Evolutionary conservation across 2,329 filamentous ascomycete genomes (phyloP).

Genomic region (Albophoma yamanashiensis): DNA sequence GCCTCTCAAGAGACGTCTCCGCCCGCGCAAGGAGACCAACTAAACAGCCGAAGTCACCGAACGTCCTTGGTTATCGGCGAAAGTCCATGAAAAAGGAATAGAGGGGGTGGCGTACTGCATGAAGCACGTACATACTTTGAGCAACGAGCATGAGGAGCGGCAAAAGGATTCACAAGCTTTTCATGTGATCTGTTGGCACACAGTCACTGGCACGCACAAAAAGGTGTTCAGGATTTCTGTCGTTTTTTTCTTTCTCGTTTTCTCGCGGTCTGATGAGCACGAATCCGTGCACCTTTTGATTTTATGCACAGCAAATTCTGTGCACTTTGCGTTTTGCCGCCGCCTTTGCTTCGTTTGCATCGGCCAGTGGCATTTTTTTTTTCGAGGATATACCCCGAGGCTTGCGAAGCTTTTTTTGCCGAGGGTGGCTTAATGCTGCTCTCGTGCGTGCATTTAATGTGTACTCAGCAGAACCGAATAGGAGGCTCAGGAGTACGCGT

Average conservation of each 20-base stretch:
- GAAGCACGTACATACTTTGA: not conserved
- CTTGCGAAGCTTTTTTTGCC: not conserved
- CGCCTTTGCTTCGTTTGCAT: not conserved
- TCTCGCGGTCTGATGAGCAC: not conserved
- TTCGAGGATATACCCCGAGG: not conserved
- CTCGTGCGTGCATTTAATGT: not conserved
- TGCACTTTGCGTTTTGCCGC: not conserved
- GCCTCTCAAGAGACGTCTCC: constrained; percentile 2
- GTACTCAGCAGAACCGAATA: not conserved
- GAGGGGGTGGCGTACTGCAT: not conserved
- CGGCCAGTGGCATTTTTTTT: not conserved
- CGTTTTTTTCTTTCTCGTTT: too few species aligned
- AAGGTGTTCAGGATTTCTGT: not conserved
- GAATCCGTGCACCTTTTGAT: not conserved
- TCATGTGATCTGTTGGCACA: not conserved
- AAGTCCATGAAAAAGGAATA: too few species aligned
- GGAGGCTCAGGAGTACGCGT: not conserved
- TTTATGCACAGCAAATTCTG: not conserved
- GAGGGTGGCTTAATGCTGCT: not conserved
- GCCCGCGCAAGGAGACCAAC: constrained; percentile 1
- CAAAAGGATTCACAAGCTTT: not conserved
- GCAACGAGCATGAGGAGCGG: not conserved
- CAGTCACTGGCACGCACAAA: not conserved
- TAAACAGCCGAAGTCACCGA: not conserved
- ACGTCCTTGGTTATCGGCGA: too few species aligned